phyloP scores from a whole-genome alignment of 176 grass and related monocot genomes.

The Dactylis glomerata region DNA sequence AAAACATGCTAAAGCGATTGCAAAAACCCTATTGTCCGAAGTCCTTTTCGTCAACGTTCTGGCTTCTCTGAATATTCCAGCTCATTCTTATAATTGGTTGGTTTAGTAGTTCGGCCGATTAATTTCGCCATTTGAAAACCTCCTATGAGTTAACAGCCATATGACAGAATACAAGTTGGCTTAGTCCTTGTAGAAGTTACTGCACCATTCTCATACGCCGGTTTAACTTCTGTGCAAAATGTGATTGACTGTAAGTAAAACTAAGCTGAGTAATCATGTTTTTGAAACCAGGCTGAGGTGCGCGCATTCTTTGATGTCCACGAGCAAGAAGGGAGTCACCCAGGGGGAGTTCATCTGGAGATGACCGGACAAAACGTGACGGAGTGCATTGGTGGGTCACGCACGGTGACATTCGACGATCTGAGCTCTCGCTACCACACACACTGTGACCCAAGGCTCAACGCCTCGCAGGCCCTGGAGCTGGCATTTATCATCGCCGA shows the following conservation, averaged over 20 bases:
- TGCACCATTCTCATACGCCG: too few species aligned
- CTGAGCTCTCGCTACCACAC: constrained; percentile 34
- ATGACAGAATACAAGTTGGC: neutral
- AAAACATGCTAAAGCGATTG: neutral
- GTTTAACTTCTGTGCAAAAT: neutral
- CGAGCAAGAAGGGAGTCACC: constrained; percentile 78
- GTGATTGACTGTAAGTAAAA: neutral
- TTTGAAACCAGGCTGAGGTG: constrained; percentile 63
- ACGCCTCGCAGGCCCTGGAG: constrained; percentile 87
- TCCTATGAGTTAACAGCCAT: neutral
- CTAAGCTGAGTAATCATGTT: neutral
- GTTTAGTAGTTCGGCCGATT: neutral
- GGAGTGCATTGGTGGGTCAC: constrained; percentile 74
- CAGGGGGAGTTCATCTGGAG: constrained; percentile 76
- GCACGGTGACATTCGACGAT: constrained; percentile 66
- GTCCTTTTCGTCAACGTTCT: neutral
- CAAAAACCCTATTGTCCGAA: neutral
- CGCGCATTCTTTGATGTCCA: constrained; percentile 82
- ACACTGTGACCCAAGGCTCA: constrained; percentile 80
- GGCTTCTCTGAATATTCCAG: constrained; percentile 2
- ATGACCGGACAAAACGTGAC: constrained; percentile 90
- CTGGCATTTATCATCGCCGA: constrained; percentile 71
- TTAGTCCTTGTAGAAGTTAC: neutral
- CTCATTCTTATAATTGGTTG: constrained; percentile 3
- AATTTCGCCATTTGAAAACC: neutral